Evolutionary conservation across 768 basidiomycete species (phyloP), one percentile per base, ranked within the genome.

Genomic region (Kwoniella bestiolae): DNA sequence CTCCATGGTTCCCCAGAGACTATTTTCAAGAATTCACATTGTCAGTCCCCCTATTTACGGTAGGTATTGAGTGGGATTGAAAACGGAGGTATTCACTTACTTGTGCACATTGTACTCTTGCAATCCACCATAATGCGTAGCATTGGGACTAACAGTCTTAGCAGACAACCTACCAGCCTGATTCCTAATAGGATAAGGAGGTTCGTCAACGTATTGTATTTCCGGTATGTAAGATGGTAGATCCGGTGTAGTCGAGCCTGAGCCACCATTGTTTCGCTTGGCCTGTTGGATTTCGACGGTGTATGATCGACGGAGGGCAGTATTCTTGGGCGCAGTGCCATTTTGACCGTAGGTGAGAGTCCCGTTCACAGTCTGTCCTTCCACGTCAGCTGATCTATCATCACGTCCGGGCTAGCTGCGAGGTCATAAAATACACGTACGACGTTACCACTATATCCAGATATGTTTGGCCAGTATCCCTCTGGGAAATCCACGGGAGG

Each of bases 71-170:
- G n/a, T n/a, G n/a, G n/a, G n/a, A n/a, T n/a, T n/a, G n/a, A n/a
- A n/a, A n/a, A n/a, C n/a, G n/a, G n/a, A n/a, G n/a, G n/a, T n/a
- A n/a, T n/a, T n/a, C n/a, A 56, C 67, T 68, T 34, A 68, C 67
- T 69, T 69, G 58, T 69, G 67, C 1, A 63, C 57, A 62, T 63
- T 70, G 51, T 74, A 74, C 47, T 74, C 69, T 56, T 74, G 69
- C 61, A 84, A 83, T 0, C 90, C 90, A 50, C 84, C 84, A 6
- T 82, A 82, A 77, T 91, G 88, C 0, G 89, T 88, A 0, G 89
- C 89, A 67, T 91, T 91, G 2, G 88, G 89, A 2, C 88, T 87
- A 21, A 91, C 68, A 1, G 89, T 85, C 66, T 85, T 84, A 5
- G 80, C 57, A 1, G 84, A 86, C n/a, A 91, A 81, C 0, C 82